Evolutionary conservation across 352 stramenopile genomes (phyloP).

Genomic region (Globisporangium megalacanthum): DNA sequence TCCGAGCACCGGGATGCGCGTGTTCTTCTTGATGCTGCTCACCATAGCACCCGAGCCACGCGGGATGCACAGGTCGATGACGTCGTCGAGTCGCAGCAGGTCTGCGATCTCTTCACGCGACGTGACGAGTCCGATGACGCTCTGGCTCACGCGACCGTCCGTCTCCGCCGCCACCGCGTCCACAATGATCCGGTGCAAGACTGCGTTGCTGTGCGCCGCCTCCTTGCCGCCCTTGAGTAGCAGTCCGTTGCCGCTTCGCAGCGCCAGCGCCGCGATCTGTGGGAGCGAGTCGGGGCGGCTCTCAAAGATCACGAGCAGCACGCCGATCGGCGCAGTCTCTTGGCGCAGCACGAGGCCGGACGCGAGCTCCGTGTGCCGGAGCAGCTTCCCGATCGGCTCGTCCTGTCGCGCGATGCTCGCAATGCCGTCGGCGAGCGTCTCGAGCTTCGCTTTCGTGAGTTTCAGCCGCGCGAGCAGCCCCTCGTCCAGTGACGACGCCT

Average conservation of each 20-base stretch:
- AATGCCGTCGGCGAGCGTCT: conserved; percentile 94
- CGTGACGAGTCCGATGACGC: conserved; percentile 94
- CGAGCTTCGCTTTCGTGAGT: conserved; percentile 92
- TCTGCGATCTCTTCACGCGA: conserved; percentile 91
- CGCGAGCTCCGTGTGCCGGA: conserved; percentile 86
- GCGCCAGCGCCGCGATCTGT: conserved; percentile 94
- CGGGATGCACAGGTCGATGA: conserved; percentile 98
- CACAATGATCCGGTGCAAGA: conserved; percentile 93
- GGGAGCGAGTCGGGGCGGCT: conserved; percentile 94
- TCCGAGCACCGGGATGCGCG: conserved; percentile 96
- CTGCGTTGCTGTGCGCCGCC: conserved; percentile 84
- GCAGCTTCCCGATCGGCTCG: conserved; percentile 67
- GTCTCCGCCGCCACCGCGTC: conserved; percentile 89
- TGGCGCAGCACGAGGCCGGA: conserved; percentile 91
- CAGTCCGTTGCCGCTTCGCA: conserved; percentile 95
- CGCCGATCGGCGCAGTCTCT: conserved; percentile 94
- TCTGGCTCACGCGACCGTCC: conserved; percentile 82
- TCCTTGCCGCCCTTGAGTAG: conserved; percentile 98
- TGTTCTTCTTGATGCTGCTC: conserved; percentile 96
- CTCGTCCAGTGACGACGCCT: conserved; percentile 55
- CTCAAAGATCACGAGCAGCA: conserved; percentile 99
- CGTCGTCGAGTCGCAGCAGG: conserved; percentile 93
- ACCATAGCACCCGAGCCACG: conserved; percentile 95
- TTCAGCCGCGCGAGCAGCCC: conserved; percentile 69
- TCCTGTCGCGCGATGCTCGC: conserved; percentile 86